These are phyloP conservation scores for Pyrenophora tritici-repentis DNA, from an alignment of 2,329 filamentous ascomycete genomes.

Conservation along the genomic window DNA sequence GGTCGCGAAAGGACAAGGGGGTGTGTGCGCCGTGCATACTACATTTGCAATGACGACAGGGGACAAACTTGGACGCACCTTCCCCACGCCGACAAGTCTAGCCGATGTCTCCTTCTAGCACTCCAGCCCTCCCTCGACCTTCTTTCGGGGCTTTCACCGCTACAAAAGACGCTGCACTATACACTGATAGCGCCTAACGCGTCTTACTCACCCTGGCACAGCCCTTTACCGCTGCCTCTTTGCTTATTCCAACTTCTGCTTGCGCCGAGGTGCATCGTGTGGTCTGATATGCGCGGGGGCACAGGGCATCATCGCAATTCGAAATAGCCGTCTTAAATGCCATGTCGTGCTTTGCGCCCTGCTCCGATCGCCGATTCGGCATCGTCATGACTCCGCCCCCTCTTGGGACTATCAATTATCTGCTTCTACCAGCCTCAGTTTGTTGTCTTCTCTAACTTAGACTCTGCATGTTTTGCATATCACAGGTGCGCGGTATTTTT, in stretches of 20 bases:
- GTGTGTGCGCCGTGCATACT: no score
- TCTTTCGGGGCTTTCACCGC: slow-evolving; percentile 16
- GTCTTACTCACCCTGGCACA: background rate
- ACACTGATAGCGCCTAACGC: slow-evolving; percentile 17
- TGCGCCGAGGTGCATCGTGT: background rate
- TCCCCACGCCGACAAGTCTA: background rate
- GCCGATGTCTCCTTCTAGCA: no score
- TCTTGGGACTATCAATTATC: background rate
- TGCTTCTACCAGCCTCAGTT: background rate
- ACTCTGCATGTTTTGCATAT: background rate
- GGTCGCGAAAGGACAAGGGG: no score
- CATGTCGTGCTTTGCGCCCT: slow-evolving; percentile 7
- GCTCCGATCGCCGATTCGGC: slow-evolving; percentile 8
- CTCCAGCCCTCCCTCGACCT: background rate
- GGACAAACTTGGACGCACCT: slow-evolving; percentile 1
- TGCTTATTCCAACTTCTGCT: no score
- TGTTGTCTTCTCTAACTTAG: background rate
- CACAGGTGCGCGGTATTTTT: slow-evolving; percentile 3
- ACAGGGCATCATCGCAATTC: slow-evolving; percentile 5
- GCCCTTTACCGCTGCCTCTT: no score
- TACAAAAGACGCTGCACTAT: slow-evolving; percentile 8
- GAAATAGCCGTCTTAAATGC: slow-evolving; percentile 15
- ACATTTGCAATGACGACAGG: slow-evolving; percentile 20
- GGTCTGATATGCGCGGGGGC: background rate
- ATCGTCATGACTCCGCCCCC: no score